Conservation (phyloP, 2,329 filamentous ascomycete species). For the Rhinocladiella similis region DNA sequence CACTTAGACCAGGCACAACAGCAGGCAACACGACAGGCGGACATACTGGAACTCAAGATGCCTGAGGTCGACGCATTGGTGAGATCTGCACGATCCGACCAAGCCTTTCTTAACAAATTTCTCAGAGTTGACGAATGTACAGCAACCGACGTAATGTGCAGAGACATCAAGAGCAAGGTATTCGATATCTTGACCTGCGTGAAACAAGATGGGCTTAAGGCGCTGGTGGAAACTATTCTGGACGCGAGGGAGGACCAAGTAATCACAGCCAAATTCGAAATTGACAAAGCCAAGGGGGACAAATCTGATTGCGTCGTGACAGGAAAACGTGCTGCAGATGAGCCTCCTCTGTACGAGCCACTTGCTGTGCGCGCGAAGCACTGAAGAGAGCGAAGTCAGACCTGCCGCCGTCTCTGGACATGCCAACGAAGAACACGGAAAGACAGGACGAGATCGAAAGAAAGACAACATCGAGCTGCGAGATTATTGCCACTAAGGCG, state of each 20-base stretch:
- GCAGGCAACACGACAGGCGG: background rate
- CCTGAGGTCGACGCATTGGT: background rate
- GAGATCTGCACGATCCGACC: background rate
- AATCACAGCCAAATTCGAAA: background rate
- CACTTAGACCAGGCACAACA: background rate
- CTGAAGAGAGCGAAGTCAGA: no score
- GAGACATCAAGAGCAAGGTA: conserved; percentile 3
- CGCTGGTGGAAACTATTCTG: background rate
- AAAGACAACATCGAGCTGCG: no score
- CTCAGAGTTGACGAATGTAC: background rate
- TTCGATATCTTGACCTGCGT: background rate
- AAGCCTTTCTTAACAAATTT: background rate
- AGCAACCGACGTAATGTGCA: background rate
- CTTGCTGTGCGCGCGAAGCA: no score
- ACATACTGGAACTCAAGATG: background rate
- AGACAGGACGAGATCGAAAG: no score
- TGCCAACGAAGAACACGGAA: no score
- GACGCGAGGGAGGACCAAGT: background rate
- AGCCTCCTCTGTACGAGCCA: no score
- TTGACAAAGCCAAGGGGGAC: background rate
- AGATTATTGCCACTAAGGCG: no score
- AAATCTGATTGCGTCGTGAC: no score
- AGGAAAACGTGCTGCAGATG: no score
- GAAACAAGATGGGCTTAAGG: background rate
- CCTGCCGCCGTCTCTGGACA: no score